Base-by-base conservation (phyloP, 495 filamentous ascomycete species). In the Bacidia gigantensis region DNA sequence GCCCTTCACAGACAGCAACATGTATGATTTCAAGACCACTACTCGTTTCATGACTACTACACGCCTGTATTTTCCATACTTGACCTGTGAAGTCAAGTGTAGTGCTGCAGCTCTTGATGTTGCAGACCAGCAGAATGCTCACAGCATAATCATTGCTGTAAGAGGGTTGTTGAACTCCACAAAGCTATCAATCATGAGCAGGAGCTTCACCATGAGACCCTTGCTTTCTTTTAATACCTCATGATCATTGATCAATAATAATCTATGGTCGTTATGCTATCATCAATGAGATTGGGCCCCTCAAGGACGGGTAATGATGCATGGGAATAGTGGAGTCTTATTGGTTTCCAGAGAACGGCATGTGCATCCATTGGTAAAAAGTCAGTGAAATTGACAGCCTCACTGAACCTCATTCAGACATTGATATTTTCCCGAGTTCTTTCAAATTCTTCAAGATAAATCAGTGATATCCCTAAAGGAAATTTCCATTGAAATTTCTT, bases 221-320 rank as follows among this genome's bases (percentile, higher is more conserved):
- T 69, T 53, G 54, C 62, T 39, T 73, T n/a, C n/a, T 73, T 61
- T 71, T 65, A 11, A 59, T 73, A 50, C 73, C 68, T 14, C 65
- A 73, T 55, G 57, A 72, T 50, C 49, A 71, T 35, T 21, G 49
- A 17, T 53, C 53, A 5, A 65, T 72, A 21, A 54, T 61, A 20
- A 69, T 74, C 26, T 64, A 67, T 29, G 64, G 66, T 32, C 51
- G 67, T 53, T 69, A 67, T 42, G 57, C 60, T 2, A 50, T 64
- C 1, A 65, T 67, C n/a, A n/a, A n/a, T n/a, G n/a, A n/a, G n/a
- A n/a, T n/a, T n/a, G n/a, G n/a, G n/a, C n/a, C n/a, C n/a, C n/a
- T n/a, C n/a, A n/a, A n/a, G n/a, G n/a, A n/a, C n/a, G n/a, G n/a
- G n/a, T n/a, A n/a, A n/a, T n/a, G n/a, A n/a, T n/a, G n/a, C n/a